Conservation (phyloP, 2,329 filamentous ascomycete genomes). For the Beauveria rudraprayagi region DNA sequence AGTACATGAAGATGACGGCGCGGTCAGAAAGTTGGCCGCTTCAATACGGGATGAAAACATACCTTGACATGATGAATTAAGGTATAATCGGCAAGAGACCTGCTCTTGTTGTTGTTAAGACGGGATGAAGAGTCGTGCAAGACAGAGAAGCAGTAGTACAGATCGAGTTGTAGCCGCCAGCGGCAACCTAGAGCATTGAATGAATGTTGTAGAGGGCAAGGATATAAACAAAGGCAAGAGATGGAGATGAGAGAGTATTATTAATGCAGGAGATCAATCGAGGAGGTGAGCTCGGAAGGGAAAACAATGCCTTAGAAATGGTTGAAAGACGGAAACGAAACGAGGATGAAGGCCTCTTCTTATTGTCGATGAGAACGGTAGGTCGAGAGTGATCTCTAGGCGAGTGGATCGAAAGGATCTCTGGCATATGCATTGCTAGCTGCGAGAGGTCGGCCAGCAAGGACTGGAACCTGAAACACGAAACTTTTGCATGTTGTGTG, state of each 20-base stretch:
- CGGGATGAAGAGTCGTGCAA: not conserved
- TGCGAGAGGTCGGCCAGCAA: slow-evolving; percentile 1
- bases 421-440: not conserved
- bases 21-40: not conserved
- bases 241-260: not conserved
- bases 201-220: not conserved
- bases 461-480: slow-evolving; percentile 11
- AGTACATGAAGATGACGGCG: slow-evolving; percentile 12
- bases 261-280: not conserved
- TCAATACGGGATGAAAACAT: slow-evolving; percentile 16
- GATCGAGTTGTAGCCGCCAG: slow-evolving; percentile 6
- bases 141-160: not conserved
- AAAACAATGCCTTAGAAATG: slow-evolving; percentile 12
- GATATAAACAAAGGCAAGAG: not conserved
- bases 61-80: slow-evolving; percentile 26
- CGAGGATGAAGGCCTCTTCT: slow-evolving; percentile 21
- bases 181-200: slow-evolving; percentile 4
- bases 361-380: slow-evolving; percentile 17
- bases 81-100: slow-evolving; percentile 12
- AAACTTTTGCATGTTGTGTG: not conserved
- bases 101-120: slow-evolving; percentile 13
- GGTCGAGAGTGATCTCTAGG: slow-evolving; percentile 2
- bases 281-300: slow-evolving; percentile 3
- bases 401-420: slow-evolving; percentile 5
- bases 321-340: slow-evolving; percentile 19